Evolutionary conservation across 2,329 filamentous ascomycete species (phyloP).

Genomic region (Chrysoporthe cubensis): DNA sequence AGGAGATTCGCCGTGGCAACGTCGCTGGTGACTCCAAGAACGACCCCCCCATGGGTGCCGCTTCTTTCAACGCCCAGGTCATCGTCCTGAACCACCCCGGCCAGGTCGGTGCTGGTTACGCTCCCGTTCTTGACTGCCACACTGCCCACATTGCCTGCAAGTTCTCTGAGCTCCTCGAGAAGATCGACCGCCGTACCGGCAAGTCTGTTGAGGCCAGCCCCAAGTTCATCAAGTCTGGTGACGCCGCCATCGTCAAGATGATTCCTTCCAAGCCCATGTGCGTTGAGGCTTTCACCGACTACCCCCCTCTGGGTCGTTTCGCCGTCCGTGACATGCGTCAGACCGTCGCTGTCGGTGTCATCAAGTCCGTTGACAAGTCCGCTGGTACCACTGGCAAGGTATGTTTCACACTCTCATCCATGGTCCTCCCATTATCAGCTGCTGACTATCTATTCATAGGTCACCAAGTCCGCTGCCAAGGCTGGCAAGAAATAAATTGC

Average conservation of each 20-base stretch:
- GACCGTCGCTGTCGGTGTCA: constrained; percentile 92
- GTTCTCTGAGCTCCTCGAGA: constrained; percentile 98
- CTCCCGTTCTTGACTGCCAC: constrained; percentile 99
- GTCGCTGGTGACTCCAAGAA: constrained; percentile 99
- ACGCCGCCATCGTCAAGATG: constrained; percentile 99
- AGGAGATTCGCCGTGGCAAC: constrained; percentile 99
- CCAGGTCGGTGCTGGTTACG: constrained; percentile 98
- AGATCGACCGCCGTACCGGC: constrained; percentile 99
- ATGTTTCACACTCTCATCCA: constrained; percentile 10
- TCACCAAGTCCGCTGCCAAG: constrained; percentile 75
- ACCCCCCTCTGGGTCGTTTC: constrained; percentile 99
- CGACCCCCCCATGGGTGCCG: constrained; percentile 87
- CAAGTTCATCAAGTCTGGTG: constrained; percentile 99
- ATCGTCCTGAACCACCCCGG: constrained; percentile 99
- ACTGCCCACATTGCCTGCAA: constrained; percentile 99
- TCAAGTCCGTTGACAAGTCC: constrained; percentile 81
- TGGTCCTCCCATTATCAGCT: constrained; percentile 35
- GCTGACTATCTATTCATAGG: constrained; percentile 34
- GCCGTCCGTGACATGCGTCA: constrained; percentile 98
- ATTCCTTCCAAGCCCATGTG: constrained; percentile 99
- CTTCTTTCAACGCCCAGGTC: constrained; percentile 99
- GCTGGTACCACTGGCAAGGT: constrained; percentile 60
- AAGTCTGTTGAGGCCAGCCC: constrained; percentile 90
- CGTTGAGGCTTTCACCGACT: constrained; percentile 99
- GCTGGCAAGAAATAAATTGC: constrained; percentile 71